Evolutionary conservation across 2,329 filamentous ascomycete genomes (phyloP).

Genomic region (Colletotrichum sojae): DNA sequence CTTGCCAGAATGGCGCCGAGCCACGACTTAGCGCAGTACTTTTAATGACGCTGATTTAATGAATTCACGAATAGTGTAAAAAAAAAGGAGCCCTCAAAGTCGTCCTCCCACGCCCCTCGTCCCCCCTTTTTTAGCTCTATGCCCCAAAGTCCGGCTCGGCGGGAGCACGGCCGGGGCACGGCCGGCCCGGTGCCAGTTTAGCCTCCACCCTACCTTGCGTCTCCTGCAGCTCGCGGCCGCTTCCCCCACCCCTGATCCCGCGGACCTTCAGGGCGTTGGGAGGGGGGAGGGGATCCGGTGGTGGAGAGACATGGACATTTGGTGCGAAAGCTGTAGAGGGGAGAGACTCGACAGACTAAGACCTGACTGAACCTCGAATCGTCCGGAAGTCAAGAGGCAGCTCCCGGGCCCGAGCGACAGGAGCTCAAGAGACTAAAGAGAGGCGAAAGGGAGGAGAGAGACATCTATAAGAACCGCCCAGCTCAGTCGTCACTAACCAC

Average conservation of each 20-base stretch:
- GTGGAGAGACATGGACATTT: background rate
- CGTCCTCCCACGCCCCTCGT: background rate
- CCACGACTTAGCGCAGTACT: slow-evolving; percentile 9
- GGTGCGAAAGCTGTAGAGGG: background rate
- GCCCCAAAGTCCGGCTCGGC: slow-evolving; percentile 35
- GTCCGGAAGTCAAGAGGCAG: slow-evolving; percentile 9
- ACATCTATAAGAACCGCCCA: slow-evolving; percentile 38
- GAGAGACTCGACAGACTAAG: background rate
- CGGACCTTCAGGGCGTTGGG: slow-evolving; percentile 6
- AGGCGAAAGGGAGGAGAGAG: background rate
- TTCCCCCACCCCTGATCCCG: background rate
- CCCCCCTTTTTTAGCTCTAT: slow-evolving; percentile 19
- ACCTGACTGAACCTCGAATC: slow-evolving; percentile 5
- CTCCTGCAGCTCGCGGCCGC: slow-evolving; percentile 32
- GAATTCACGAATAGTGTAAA: too few species aligned
- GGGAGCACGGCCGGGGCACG: slow-evolving; percentile 41
- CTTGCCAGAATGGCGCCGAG: background rate
- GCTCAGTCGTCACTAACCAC: slow-evolving; percentile 3
- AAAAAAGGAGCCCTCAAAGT: too few species aligned
- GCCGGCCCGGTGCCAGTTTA: slow-evolving; percentile 38
- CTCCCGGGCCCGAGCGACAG: slow-evolving; percentile 19
- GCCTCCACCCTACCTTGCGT: slow-evolving; percentile 32
- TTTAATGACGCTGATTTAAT: too few species aligned
- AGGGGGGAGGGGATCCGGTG: slow-evolving; percentile 2
- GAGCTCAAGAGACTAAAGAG: too few species aligned